Evolutionary conservation across 2,329 filamentous ascomycete species (phyloP).

Genomic region (Ophiostoma quercus): DNA sequence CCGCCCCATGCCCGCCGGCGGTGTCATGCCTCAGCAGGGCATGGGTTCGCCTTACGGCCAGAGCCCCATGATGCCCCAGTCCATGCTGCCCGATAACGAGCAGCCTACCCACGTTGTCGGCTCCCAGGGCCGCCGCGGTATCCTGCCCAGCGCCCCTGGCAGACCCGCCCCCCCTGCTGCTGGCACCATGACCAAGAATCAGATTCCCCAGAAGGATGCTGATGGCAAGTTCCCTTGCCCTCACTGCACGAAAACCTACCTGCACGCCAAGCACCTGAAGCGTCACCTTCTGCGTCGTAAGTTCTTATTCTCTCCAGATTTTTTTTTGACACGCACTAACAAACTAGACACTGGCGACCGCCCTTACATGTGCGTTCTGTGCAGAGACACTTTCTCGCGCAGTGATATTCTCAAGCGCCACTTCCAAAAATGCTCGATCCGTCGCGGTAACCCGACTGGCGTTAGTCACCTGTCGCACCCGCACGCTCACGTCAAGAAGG

Average conservation of each 20-base stretch:
- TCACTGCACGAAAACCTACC: constrained; percentile 96
- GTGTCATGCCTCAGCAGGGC: constrained; percentile 54
- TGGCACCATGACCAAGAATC: constrained; percentile 67
- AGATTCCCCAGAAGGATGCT: constrained; percentile 88
- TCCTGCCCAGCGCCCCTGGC: constrained; percentile 84
- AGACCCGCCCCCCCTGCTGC: constrained; percentile 69
- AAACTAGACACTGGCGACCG: constrained; percentile 85
- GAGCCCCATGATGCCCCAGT: constrained; percentile 51
- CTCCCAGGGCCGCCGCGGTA: constrained; percentile 86
- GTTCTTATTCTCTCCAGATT: constrained; percentile 38
- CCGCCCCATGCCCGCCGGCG: constrained; percentile 66
- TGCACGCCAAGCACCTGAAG: constrained; percentile 96
- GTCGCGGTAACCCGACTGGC: constrained; percentile 90
- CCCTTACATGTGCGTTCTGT: constrained; percentile 96
- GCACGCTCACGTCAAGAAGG: constrained; percentile 81
- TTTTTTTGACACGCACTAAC: constrained; percentile 1
- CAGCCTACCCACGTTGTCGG: constrained; percentile 88
- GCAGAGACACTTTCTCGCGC: constrained; percentile 94
- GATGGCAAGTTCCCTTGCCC: constrained; percentile 98
- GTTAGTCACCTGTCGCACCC: constrained; percentile 92
- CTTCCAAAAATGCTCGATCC: constrained; percentile 97
- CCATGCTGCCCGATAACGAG: constrained; percentile 52
- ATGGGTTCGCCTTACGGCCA: constrained; percentile 58
- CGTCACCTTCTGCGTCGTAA: constrained; percentile 92
- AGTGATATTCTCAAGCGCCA: constrained; percentile 98